Base-by-base conservation (phyloP, 2,329 filamentous ascomycete species). In the Talaromyces marneffei region DNA sequence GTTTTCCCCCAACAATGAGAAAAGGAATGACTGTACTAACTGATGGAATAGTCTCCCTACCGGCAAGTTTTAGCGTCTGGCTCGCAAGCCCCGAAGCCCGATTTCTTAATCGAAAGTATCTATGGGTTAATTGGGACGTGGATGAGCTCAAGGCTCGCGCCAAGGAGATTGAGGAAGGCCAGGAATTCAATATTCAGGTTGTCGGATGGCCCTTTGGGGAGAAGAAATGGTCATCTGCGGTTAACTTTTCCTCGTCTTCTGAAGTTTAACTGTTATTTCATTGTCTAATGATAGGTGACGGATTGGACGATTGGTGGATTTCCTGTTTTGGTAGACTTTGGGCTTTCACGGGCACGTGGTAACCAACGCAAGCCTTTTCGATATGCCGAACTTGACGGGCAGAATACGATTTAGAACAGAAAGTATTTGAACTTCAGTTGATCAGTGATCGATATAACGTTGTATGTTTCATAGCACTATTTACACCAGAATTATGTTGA, bases 111-210 rank as follows among this genome's bases (percentile, higher is more conserved):
- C 76, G 76, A 1, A 66, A 73, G 10, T 73, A 67, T 62, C 65
- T 77, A 5, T 75, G 71, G 69, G 69, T 70, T 1, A 71, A 74
- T 35, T 78, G 76, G 75, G 76, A 79, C 68, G 75, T 78, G 4
- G 70, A 75, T n/a, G 76, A 79, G 63, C 62, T 77, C 56, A 71
- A 68, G 48, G 61, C 46, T 14, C 64, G 58, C 50, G 64, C 59
- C n/a, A 58, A 65, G 4, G 62, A 66, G 25, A 71, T 69, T 46
- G 55, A 53, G 18, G 16, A 18, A 31, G 40, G 46, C 8, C n/a
- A 27, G 23, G 25, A 54, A 35, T 53, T 62, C 40, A 62, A 29
- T 31, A 46, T 62, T 35, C 44, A 59, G 20, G 39, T 60, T 25
- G 52, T 39, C 2, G 61, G 58, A 9, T 62, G 57, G 50, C 57